Base-by-base conservation (phyloP, 2,329 filamentous ascomycete species). In the Aspergillus transmontanensis region DNA sequence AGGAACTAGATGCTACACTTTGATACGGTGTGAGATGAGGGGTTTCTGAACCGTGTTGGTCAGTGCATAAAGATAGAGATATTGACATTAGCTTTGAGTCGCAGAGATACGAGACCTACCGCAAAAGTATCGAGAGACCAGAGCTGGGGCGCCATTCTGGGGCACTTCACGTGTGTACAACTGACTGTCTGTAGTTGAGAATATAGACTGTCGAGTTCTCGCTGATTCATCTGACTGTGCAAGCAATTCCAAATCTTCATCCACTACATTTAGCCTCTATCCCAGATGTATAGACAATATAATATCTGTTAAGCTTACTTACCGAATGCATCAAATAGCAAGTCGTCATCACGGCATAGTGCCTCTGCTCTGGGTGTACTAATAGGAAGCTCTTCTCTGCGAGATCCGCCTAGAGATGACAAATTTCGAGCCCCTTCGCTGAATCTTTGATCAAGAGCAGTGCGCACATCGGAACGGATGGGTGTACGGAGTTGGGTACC, bases 261-360 rank as follows among this genome's bases (percentile, higher is more conserved):
- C 19, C 14, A 39, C 26, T 45, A 30, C 19, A 30, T 6, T 59
- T 21, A 59, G 58, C 23, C 12, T 36, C 16, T 14, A 30, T 28
- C 16, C 23, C 26, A 55, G 32, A 30, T 10, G 3, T 28, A 11
- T 23, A 48, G 45, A 19, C 19, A 51, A 12, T n/a, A 28, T 16
- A 21, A 43, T 16, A 10, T 16, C 12, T 21, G n/a, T 34, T 14
- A 16, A 30, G 32, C 14, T 21, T 6, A 66, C 76, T 68, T 68
- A 86, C 84, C 83, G 67, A 85, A 86, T 3, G 78, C 78, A 74
- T 86, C 82, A 14, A 84, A 73, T 9, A 73, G 68, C n/a, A 71
- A 36, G 34, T 76, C 73, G 36, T 72, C 68, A 55, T 76, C 69
- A 16, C 16, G 48, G 6, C 43, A 59, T 36, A 11, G 51, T 19